A percentile compares a stretch with the other conserved stretches of the same genome.
phyloP scores from a whole-genome alignment of 73 alveolate genomes.

The Paramecium primaurelia region DNA sequence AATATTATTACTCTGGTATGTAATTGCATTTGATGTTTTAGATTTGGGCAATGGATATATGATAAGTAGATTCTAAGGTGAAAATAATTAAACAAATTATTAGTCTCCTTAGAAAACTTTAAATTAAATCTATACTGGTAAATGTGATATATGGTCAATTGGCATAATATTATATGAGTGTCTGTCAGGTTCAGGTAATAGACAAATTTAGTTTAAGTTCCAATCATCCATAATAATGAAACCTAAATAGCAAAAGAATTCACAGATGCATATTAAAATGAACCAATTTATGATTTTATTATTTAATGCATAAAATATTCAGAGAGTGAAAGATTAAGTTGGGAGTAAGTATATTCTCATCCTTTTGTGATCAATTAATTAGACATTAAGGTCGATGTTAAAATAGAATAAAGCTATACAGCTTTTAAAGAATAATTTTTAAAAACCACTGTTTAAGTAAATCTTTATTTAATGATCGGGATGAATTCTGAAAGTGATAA shows the following conservation, averaged over 20 bases:
- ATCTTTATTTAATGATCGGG: background rate
- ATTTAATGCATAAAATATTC: background rate
- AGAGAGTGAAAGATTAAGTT: constrained; percentile 6
- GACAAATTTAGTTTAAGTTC: background rate
- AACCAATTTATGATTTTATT: background rate
- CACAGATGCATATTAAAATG: background rate
- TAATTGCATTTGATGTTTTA: background rate
- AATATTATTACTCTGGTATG: background rate
- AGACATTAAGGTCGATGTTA: background rate
- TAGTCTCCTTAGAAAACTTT: background rate
- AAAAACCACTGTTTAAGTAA: background rate
- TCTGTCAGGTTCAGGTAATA: constrained; percentile 30
- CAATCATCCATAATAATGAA: background rate
- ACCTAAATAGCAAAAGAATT: background rate
- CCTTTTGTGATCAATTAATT: background rate
- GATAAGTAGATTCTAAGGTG: background rate
- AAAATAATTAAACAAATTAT: background rate
- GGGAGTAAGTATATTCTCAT: constrained; percentile 3
- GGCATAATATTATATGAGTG: constrained; percentile 58
- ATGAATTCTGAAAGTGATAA: background rate
- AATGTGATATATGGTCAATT: constrained; percentile 64
- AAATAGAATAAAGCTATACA: background rate
- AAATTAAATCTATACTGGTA: background rate
- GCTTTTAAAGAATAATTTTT: background rate
- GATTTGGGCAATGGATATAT: background rate